Evolutionary conservation across 2,329 filamentous ascomycete genomes (phyloP).

Genomic region (Monosporascus sp.): DNA sequence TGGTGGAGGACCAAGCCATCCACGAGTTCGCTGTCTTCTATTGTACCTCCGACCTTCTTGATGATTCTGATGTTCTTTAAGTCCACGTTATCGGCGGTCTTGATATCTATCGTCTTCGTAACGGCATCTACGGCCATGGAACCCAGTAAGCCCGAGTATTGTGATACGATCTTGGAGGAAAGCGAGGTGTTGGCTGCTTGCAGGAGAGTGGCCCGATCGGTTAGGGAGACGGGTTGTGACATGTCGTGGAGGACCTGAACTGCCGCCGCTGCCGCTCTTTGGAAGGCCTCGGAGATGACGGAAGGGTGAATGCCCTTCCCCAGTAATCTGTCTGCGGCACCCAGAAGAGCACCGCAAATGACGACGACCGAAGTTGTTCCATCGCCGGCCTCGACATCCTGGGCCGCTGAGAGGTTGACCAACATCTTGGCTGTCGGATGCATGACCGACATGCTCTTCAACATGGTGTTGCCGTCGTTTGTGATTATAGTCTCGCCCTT

Average conservation of each 20-base stretch:
- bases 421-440: conserved; percentile 99
- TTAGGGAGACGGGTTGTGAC: conserved; percentile 87
- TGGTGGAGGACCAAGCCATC: conserved; percentile 92
- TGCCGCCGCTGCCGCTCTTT: conserved; percentile 83
- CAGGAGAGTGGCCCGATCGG: conserved; percentile 82
- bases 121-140: conserved; percentile 98
- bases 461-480: conserved; percentile 98
- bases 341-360: conserved; percentile 90
- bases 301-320: conserved; percentile 95
- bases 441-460: conserved; percentile 98
- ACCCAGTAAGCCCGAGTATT: conserved; percentile 91
- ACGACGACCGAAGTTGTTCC: conserved; percentile 98
- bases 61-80: conserved; percentile 93
- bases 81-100: conserved; percentile 94
- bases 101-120: conserved; percentile 90
- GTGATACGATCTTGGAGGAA: conserved; percentile 97
- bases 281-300: conserved; percentile 95
- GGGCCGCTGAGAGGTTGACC: conserved; percentile 91
- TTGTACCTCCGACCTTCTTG: conserved; percentile 96
- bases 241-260: conserved; percentile 90
- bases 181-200: conserved; percentile 96
- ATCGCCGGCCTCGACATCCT: conserved; percentile 97
- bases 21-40: conserved; percentile 96
- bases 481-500: conserved; percentile 98
- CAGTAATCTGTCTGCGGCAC: conserved; percentile 86